Evolutionary conservation across 75 land plant genomes (phyloP).

Genomic region (Pinus albicaulis): DNA sequence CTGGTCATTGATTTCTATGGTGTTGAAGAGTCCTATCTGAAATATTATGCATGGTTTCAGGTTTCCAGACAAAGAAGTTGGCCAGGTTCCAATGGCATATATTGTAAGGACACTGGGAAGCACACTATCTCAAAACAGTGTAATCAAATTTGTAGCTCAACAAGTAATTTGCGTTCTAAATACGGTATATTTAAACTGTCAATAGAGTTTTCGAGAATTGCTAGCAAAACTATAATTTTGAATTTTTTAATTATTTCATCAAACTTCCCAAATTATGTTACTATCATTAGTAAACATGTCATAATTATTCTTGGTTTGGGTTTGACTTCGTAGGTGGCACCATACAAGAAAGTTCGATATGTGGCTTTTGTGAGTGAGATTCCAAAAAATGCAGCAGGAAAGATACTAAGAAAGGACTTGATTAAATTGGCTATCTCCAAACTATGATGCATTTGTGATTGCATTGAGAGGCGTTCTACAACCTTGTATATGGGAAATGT

Average conservation of each 20-base stretch:
- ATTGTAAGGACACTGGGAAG: constrained; percentile 5
- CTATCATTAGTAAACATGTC: no score
- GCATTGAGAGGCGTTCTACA: no score
- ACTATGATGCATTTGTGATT: no score
- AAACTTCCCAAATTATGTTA: no score
- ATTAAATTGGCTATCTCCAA: constrained; percentile 49
- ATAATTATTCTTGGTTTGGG: not conserved
- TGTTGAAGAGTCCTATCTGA: no score
- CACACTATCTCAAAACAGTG: not conserved
- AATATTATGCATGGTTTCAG: no score
- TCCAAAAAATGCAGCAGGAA: constrained; percentile 21
- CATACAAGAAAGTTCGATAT: constrained; percentile 25
- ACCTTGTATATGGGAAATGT: no score
- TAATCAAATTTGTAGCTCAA: constrained; percentile 17
- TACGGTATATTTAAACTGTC: not conserved
- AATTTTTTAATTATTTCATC: not conserved
- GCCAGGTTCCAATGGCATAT: constrained; percentile 22
- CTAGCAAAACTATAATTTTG: not conserved
- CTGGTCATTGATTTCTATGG: no score
- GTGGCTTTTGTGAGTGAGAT: constrained; percentile 15
- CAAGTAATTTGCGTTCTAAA: constrained; percentile 4
- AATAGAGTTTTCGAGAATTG: not conserved
- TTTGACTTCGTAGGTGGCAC: constrained; percentile 19
- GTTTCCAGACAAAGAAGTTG: constrained; percentile 8
- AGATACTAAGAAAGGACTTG: constrained; percentile 18